A percentile compares a stretch with the other conserved stretches of the same genome.
Conservation (phyloP, 768 basidiomycete genomes). For the Pleurotus ostreatus region DNA sequence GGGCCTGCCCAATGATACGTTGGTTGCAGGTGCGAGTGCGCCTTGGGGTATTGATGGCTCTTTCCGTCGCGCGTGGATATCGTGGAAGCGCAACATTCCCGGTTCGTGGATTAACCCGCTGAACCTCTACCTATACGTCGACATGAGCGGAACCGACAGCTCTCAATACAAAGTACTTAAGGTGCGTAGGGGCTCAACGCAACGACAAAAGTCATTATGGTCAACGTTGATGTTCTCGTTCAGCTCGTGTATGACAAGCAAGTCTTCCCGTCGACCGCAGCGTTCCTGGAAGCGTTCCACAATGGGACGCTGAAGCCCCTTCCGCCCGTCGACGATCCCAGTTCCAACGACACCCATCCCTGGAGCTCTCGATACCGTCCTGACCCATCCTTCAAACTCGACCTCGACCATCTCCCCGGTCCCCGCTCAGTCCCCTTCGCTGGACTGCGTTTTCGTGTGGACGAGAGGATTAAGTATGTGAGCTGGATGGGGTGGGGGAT, state of each 20-base stretch:
- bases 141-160: conserved; percentile 49
- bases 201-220: not conserved
- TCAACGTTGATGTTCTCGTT: not conserved
- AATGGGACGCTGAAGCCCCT: conserved; percentile 48
- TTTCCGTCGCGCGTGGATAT: conserved; percentile 53
- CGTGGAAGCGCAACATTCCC: conserved; percentile 44
- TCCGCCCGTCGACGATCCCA: conserved; percentile 23
- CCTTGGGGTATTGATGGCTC: conserved; percentile 60
- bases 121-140: conserved; percentile 54
- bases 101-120: conserved; percentile 53
- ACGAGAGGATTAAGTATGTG: conserved; percentile 47
- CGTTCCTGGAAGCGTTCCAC: conserved; percentile 49
- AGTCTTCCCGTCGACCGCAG: conserved; percentile 41
- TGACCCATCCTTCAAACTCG: conserved; percentile 27
- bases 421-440: conserved; percentile 60
- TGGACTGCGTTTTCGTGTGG: conserved; percentile 54
- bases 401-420: conserved; percentile 63
- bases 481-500: conserved; percentile 67
- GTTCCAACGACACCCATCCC: conserved; percentile 25
- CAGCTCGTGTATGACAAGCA: conserved; percentile 60
- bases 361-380: conserved; percentile 46
- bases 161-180: conserved; percentile 49
- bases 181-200: conserved; percentile 20
- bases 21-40: conserved; percentile 39
- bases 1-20: conserved; percentile 44